phyloP scores from a whole-genome alignment of 257 asterid species.

The Paulownia fortunei region DNA sequence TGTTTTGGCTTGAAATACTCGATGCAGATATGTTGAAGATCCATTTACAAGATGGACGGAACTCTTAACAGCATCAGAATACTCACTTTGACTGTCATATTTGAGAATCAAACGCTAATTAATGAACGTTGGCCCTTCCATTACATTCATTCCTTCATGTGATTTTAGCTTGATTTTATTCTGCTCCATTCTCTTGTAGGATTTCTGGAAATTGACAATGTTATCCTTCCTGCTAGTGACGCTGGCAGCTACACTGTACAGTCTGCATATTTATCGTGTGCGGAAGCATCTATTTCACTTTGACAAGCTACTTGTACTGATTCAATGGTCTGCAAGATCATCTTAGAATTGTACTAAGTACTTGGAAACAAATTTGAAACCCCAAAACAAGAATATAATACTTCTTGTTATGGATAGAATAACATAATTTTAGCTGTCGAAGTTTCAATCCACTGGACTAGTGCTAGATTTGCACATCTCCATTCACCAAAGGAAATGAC shows the following conservation, averaged over 20 bases:
- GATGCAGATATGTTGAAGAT: too few relatives aligned
- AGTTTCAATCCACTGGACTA: too few relatives aligned
- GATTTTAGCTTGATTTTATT: conserved; percentile 4
- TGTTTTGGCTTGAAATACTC: too few relatives aligned
- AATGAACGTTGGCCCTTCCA: too few relatives aligned
- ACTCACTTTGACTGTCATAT: too few relatives aligned
- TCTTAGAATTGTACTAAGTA: neutral
- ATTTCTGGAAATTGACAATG: conserved; percentile 76
- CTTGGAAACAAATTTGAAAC: neutral
- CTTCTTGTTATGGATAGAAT: neutral
- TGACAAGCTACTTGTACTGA: conserved; percentile 47
- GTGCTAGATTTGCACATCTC: too few relatives aligned
- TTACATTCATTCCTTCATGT: neutral
- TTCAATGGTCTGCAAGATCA: conserved; percentile 4
- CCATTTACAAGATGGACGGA: too few relatives aligned
- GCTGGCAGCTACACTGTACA: conserved; percentile 65
- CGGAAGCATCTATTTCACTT: conserved; percentile 72
- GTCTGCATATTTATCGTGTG: conserved; percentile 58
- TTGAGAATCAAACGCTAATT: too few relatives aligned
- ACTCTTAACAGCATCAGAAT: too few relatives aligned
- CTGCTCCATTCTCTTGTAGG: conserved; percentile 45
- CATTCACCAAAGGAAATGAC: too few relatives aligned
- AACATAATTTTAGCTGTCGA: too few relatives aligned
- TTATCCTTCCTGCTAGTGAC: conserved; percentile 64
- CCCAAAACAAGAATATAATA: neutral